phyloP scores from a whole-genome alignment of 192 early-diverging fungal genomes.

The Podila epicladia region DNA sequence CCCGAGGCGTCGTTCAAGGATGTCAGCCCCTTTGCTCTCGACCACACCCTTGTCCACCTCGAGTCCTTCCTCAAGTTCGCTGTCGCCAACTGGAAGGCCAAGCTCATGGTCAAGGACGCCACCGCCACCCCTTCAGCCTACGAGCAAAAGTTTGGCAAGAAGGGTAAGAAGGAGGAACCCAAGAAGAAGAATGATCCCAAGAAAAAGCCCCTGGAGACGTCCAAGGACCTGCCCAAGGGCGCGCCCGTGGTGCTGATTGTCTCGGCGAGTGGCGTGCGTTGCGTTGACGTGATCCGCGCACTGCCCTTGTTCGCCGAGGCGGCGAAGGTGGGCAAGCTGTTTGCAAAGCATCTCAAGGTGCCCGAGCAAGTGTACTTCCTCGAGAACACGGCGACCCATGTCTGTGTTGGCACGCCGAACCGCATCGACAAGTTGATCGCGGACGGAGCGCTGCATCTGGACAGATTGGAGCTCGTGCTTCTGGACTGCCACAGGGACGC shows the following conservation, averaged over 20 bases:
- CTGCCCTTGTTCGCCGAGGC: slow-evolving; percentile 63
- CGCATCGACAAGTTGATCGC: slow-evolving; percentile 69
- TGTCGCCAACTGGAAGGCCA: slow-evolving; percentile 27
- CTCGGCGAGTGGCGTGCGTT: slow-evolving; percentile 68
- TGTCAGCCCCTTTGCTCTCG: slow-evolving; percentile 52
- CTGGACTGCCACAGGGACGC: slow-evolving; percentile 66
- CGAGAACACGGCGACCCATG: slow-evolving; percentile 56
- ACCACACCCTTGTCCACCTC: slow-evolving; percentile 56
- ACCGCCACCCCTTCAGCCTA: slow-evolving; percentile 3
- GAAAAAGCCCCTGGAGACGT: slow-evolving; percentile 50
- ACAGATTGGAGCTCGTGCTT: slow-evolving; percentile 67
- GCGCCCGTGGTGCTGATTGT: slow-evolving; percentile 66
- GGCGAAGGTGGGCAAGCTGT: slow-evolving; percentile 74
- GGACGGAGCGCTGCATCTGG: slow-evolving; percentile 63
- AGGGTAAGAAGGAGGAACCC: slow-evolving; percentile 14
- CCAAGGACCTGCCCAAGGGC: slow-evolving; percentile 45
- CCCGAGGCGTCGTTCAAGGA: slow-evolving; percentile 52
- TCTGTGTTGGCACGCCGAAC: slow-evolving; percentile 79
- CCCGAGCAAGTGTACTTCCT: slow-evolving; percentile 71
- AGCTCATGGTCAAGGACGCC: slow-evolving; percentile 45
- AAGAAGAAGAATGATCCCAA: slow-evolving; percentile 48
- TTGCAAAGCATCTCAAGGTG: slow-evolving; percentile 82
- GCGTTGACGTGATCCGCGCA: slow-evolving; percentile 65
- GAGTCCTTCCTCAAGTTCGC: slow-evolving; percentile 65
- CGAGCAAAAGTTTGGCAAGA: slow-evolving; percentile 10